Evolutionary conservation across 1,139 yeast genomes (phyloP), one percentile per base, ranked within the genome.

Genomic region (Blastobotrys buckinghamii): DNA sequence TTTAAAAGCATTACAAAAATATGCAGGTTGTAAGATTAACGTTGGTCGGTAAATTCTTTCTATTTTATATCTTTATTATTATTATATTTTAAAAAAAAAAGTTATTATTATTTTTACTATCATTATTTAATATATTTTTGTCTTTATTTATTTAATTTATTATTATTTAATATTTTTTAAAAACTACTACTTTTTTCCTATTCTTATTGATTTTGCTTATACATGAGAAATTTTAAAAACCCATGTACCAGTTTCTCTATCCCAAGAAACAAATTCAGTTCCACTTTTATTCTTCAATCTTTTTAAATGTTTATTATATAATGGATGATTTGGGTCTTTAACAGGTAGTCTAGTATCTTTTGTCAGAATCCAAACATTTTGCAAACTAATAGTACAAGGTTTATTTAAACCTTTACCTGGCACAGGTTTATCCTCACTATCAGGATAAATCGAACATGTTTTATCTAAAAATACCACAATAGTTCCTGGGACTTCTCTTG

Each of bases 391-490:
- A 51, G 76, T 75, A 6, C 88, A 86, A 1, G 84, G 82, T 36
- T 85, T 75, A 62, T 92, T 90, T 52, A 92, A 75, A 0, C 96
- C 97, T 61, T 85, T 86, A 12, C 97, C 97, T 47, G 73, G 68
- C 0, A 76, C 73, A 12, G 96, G 95, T 55, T 74, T 77, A 30
- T 64, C 63, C n/a, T 74, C 71, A 15, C 76, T 76, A 50, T 84
- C 83, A 0, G 96, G 95, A 63, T 89, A 90, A 3, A 90, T 75
- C 1, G 79, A 71, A 66, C 89, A 83, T 26, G 79, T 70, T 56
- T 79, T 79, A 34, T 77, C 72, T 34, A 75, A 77, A 59, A 94
- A 82, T 1, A 74, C 69, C 39, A 88, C 75, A 37, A 86, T 64
- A 20, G 76, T 76, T 17, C 92, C 92, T 32, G 84, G 75, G 40